Evolutionary conservation across 2,329 filamentous ascomycete genomes (phyloP), one percentile per base, ranked within the genome.

Genomic region (Fusarium sp.): DNA sequence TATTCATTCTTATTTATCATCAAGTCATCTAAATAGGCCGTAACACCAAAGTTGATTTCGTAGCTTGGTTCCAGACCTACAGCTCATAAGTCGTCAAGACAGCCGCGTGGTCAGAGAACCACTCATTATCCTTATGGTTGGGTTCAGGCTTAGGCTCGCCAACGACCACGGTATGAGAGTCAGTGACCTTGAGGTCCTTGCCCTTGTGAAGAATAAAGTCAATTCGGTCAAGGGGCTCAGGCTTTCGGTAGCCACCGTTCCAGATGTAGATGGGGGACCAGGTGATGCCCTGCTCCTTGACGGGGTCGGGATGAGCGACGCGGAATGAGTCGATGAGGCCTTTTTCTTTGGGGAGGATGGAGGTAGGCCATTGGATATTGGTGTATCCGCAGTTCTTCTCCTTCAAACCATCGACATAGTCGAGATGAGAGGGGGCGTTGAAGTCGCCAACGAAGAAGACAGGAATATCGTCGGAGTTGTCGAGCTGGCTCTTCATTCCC

Each of bases 371-470:
- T 13, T 73, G 73, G 8, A 84, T 73, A 43, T 75, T 64, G 9
- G 72, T 77, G 47, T 79, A 79, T 15, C 81, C 82, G 61, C 83
- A 85, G 75, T 85, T 80, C 65, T 77, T 78, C 9, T 80, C 71
- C 33, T 75, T 75, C 4, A 78, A 72, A 9, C 72, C 78, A 9
- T 83, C 79, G 7, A 79, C 81, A 76, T 80, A 85, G 77, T 85
- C 84, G 4, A 85, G 78, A 50, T 85, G 83, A 23, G 84, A 85
- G 0, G 84, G 83, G 2, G 84, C 82, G 69, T 85, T 85, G 66
- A 85, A 83, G 72, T 85, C 84, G 25, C 84, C 84, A 1, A 81
- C 75, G 3, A 85, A 60, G 35, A 85, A 64, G 1, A 84, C 80
- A 7, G 84, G 83, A 1, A 80, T 67, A 0, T 77, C 72, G 30